phyloP scores from a whole-genome alignment of 2,329 filamentous ascomycete species.

The Ophiostoma sp. region DNA sequence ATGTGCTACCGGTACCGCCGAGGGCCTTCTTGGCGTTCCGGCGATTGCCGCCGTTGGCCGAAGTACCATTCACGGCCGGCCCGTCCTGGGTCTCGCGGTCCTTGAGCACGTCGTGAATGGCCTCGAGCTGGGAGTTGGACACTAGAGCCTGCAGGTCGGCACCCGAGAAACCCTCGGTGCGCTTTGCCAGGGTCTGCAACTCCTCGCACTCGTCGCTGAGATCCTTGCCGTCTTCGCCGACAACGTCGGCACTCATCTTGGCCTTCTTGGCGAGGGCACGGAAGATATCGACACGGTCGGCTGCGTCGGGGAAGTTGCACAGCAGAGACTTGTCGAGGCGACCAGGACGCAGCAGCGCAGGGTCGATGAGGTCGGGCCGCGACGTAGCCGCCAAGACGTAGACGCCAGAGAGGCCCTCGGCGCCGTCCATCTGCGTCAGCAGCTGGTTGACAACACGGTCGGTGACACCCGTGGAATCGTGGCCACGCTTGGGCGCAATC shows the following conservation, averaged over 20 bases:
- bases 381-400: slow-evolving; percentile 95
- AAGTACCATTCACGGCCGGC: slow-evolving; percentile 28
- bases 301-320: slow-evolving; percentile 75
- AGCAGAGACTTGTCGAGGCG: slow-evolving; percentile 88
- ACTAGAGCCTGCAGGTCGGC: slow-evolving; percentile 92
- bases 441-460: slow-evolving; percentile 98
- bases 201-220: slow-evolving; percentile 27
- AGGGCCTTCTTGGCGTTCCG: slow-evolving; percentile 7
- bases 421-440: slow-evolving; percentile 97
- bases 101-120: slow-evolving; percentile 86
- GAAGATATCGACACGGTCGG: slow-evolving; percentile 85
- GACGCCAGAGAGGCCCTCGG: slow-evolving; percentile 87
- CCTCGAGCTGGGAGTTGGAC: slow-evolving; percentile 94
- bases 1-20: slow-evolving; percentile 15
- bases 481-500: slow-evolving; percentile 92
- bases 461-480: slow-evolving; percentile 96
- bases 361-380: slow-evolving; percentile 90
- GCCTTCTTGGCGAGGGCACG: slow-evolving; percentile 77
- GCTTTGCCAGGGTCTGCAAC: slow-evolving; percentile 66
- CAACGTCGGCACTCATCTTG: slow-evolving; percentile 57
- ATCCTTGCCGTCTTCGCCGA: slow-evolving; percentile 50
- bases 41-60: slow-evolving; percentile 28
- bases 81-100: slow-evolving; percentile 42
- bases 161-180: slow-evolving; percentile 86
- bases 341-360: slow-evolving; percentile 82